phyloP scores from a whole-genome alignment of 805 yeast genomes.

The Citeromyces nyonsensis region DNA sequence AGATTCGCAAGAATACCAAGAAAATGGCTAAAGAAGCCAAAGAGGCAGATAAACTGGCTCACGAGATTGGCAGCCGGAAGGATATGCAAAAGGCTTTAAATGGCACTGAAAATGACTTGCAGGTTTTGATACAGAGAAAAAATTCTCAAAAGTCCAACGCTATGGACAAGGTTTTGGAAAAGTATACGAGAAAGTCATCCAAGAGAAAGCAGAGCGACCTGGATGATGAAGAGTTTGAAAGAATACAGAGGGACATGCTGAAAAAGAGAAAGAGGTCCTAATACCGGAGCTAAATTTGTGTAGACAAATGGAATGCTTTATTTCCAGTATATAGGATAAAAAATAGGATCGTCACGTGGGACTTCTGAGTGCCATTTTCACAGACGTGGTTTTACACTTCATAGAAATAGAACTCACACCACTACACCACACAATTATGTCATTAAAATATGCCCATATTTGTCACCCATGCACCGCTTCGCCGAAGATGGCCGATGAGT shows the following conservation, averaged over 20 bases:
- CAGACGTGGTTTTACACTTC: no score
- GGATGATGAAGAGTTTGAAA: slow-evolving; percentile 35
- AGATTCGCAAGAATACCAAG: slow-evolving; percentile 30
- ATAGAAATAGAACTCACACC: no score
- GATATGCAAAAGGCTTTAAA: slow-evolving; percentile 9
- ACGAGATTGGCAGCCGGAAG: slow-evolving; percentile 17
- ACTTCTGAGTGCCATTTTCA: no score
- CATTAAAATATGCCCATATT: no score
- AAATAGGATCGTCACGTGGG: no score
- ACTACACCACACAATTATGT: background rate
- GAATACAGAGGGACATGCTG: slow-evolving; percentile 19
- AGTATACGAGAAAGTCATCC: slow-evolving; percentile 27
- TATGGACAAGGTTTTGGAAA: slow-evolving; percentile 30
- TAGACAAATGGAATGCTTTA: no score
- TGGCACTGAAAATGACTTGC: slow-evolving; percentile 22
- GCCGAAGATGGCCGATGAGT: no score
- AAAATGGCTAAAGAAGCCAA: slow-evolving; percentile 46
- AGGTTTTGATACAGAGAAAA: slow-evolving; percentile 31
- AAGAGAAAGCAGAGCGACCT: slow-evolving; percentile 11
- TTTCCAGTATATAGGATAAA: no score
- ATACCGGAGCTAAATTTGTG: background rate
- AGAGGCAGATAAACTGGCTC: slow-evolving; percentile 37
- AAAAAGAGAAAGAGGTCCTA: background rate
- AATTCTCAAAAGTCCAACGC: no score
- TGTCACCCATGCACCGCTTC: no score